Evolutionary conservation across 2,329 filamentous ascomycete genomes (phyloP).

Genomic region (Mycosphaerelloides madeirae): DNA sequence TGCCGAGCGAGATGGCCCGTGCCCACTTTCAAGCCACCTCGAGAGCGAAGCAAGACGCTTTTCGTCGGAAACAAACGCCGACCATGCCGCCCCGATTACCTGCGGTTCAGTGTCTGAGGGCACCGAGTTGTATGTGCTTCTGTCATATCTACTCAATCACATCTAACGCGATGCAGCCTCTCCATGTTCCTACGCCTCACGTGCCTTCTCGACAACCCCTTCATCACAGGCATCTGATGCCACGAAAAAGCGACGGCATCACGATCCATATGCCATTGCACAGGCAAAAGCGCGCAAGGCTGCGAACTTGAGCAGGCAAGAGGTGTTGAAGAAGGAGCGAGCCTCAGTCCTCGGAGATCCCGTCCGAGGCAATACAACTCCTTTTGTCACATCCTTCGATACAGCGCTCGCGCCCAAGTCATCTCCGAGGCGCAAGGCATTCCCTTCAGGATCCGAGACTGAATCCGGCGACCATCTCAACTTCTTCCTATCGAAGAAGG

Average conservation of each 20-base stretch:
- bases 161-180: slow-evolving; percentile 12
- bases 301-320: slow-evolving; percentile 72
- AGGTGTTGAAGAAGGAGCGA: slow-evolving; percentile 62
- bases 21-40: no score
- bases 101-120: slow-evolving; percentile 40
- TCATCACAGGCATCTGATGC: slow-evolving; percentile 53
- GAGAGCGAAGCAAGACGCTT: neutral
- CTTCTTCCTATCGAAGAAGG: slow-evolving; percentile 64
- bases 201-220: slow-evolving; percentile 58
- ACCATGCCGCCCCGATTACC: slow-evolving; percentile 48
- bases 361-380: slow-evolving; percentile 70
- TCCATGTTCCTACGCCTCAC: slow-evolving; percentile 11
- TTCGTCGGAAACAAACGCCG: neutral
- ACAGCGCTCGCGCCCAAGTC: slow-evolving; percentile 44
- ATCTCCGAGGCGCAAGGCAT: slow-evolving; percentile 11
- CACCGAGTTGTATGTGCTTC: slow-evolving; percentile 31
- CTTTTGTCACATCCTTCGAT: slow-evolving; percentile 79
- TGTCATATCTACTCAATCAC: neutral
- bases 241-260: slow-evolving; percentile 61
- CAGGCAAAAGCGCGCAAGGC: slow-evolving; percentile 80
- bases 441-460: slow-evolving; percentile 14
- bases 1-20: neutral
- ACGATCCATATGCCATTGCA: slow-evolving; percentile 76
- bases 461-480: slow-evolving; percentile 56
- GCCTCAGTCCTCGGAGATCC: slow-evolving; percentile 67